A percentile compares a stretch with the other conserved stretches of the same genome.
These are phyloP conservation scores for Ensete glaucum DNA, from an alignment of 176 grass and related monocot species.

Conservation along the genomic window DNA sequence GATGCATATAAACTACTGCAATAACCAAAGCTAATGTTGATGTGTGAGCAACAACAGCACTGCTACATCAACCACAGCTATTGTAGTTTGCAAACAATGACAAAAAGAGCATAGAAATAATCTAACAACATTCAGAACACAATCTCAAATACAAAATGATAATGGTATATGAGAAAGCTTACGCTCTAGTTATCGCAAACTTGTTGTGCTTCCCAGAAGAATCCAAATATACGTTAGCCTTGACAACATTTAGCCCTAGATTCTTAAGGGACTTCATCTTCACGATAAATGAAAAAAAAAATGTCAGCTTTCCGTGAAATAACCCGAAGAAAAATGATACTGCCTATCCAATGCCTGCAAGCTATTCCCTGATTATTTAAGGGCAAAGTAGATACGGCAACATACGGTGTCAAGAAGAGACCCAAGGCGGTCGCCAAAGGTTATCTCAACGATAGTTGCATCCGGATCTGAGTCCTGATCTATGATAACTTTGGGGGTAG, in stretches of 20 bases:
- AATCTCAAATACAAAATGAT: background rate
- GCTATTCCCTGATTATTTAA: too few species aligned
- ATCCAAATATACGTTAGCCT: conserved; percentile 91
- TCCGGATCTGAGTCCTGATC: conserved; percentile 93
- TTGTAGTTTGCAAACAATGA: background rate
- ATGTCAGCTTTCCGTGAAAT: background rate
- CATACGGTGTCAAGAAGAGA: conserved; percentile 96
- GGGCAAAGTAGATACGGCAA: background rate
- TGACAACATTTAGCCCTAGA: conserved; percentile 88
- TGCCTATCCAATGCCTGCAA: background rate
- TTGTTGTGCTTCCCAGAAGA: conserved; percentile 90
- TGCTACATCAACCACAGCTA: background rate
- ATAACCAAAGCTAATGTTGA: background rate
- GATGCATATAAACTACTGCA: background rate
- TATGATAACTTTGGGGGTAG: conserved; percentile 91
- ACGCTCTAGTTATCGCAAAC: conserved; percentile 75
- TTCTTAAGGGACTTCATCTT: conserved; percentile 91
- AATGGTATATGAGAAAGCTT: conserved; percentile 28
- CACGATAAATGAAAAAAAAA: conserved; percentile 19
- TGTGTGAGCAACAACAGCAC: background rate
- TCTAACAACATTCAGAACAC: background rate
- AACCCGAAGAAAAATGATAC: background rate
- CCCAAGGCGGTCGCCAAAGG: conserved; percentile 92
- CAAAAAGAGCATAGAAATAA: too few species aligned
- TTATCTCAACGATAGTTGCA: conserved; percentile 87